phyloP scores from a whole-genome alignment of 805 yeast genomes.

The Phaffomyces antillensis region DNA sequence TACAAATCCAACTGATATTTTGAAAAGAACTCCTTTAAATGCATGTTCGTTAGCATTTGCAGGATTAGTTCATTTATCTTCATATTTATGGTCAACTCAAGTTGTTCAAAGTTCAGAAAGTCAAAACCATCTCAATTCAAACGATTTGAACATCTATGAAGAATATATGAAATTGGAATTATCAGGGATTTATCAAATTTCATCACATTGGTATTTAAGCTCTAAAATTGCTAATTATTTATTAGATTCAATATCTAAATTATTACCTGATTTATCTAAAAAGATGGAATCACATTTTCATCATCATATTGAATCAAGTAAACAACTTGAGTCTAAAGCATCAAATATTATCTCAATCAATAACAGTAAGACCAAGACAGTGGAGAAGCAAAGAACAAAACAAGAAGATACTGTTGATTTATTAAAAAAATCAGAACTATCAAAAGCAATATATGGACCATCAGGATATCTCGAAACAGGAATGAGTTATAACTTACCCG shows the following conservation, averaged over 20 bases:
- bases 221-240: conserved; percentile 40
- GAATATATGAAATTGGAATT: conserved; percentile 44
- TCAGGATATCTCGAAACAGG: conserved; percentile 6
- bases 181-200: conserved; percentile 41
- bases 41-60: conserved; percentile 51
- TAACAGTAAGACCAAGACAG: too few relatives aligned
- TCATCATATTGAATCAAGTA: conserved; percentile 9
- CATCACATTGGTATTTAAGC: conserved; percentile 45
- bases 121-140: conserved; percentile 17
- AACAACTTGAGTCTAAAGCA: neutral
- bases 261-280: conserved; percentile 34
- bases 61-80: conserved; percentile 43
- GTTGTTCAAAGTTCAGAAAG: conserved; percentile 16
- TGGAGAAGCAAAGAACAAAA: neutral
- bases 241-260: conserved; percentile 35
- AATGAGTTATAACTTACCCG: conserved; percentile 11
- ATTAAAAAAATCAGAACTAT: neutral
- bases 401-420: neutral
- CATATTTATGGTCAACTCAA: conserved; percentile 46
- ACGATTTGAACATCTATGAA: conserved; percentile 36
- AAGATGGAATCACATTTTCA: conserved; percentile 29
- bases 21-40: conserved; percentile 41
- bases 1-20: conserved; percentile 36
- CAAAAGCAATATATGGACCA: conserved; percentile 3
- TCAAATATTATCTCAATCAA: too few relatives aligned